phyloP scores from a whole-genome alignment of 2,329 filamentous ascomycete species.

The Pyrenophora teres region DNA sequence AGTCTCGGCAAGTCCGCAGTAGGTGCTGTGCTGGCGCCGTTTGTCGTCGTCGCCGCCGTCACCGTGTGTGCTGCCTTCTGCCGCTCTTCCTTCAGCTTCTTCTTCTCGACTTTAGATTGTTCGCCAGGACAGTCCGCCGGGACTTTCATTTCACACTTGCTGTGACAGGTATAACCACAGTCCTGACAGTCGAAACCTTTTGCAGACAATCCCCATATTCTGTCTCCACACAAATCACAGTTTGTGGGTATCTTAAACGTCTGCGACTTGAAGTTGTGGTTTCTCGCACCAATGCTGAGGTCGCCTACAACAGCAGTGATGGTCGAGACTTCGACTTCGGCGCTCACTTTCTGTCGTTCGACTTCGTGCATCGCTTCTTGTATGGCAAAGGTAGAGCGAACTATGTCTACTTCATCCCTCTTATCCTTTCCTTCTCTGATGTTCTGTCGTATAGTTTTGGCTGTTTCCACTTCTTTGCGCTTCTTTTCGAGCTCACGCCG shows the following conservation, averaged over 20 bases:
- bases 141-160: constrained; percentile 99
- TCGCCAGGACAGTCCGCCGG: constrained; percentile 95
- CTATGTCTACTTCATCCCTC: constrained; percentile 83
- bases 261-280: constrained; percentile 97
- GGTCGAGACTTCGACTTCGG: constrained; percentile 90
- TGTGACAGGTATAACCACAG: constrained; percentile 97
- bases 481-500: constrained; percentile 85
- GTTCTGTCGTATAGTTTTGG: constrained; percentile 73
- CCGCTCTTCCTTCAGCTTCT: constrained; percentile 85
- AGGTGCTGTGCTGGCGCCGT: constrained; percentile 54
- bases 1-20: constrained; percentile 69
- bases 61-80: constrained; percentile 74
- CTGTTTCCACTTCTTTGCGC: constrained; percentile 78
- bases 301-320: constrained; percentile 92
- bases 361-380: constrained; percentile 85
- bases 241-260: constrained; percentile 99
- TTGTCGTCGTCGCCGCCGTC: constrained; percentile 50
- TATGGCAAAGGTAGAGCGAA: constrained; percentile 78
- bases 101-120: constrained; percentile 90
- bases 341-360: constrained; percentile 81
- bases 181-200: constrained; percentile 97
- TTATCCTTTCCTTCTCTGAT: constrained; percentile 85
- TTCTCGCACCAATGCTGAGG: constrained; percentile 87
- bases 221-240: constrained; percentile 93
- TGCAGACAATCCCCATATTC: constrained; percentile 95